phyloP scores from a whole-genome alignment of 2,329 filamentous ascomycete species.

The Sporothrix dimorphospora region DNA sequence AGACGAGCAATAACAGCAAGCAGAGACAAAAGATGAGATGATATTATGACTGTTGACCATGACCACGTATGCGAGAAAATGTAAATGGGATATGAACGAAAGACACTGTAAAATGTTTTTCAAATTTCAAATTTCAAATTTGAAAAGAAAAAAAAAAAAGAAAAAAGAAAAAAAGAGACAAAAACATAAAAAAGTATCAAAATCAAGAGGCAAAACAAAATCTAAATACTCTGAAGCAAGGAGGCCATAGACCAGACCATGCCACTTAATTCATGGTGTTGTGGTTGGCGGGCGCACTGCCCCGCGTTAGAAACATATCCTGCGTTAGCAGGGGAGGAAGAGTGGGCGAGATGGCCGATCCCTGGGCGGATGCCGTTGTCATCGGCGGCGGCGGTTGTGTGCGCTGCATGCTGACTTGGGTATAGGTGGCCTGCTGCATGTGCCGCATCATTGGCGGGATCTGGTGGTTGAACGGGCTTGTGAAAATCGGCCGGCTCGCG shows the following conservation, averaged over 20 bases:
- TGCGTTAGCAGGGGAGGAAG: not conserved
- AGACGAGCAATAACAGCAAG: not conserved
- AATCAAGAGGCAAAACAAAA: not conserved
- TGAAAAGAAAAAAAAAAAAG: not conserved
- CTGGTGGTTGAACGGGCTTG: constrained; percentile 13
- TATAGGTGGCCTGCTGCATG: not conserved
- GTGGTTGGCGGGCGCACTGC: no score
- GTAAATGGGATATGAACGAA: not conserved
- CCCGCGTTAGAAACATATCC: no score
- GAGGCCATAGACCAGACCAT: no score
- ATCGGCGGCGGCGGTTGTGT: no score
- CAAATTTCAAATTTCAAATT: no score
- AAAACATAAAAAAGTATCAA: not conserved
- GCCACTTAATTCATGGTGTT: no score
- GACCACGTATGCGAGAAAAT: not conserved
- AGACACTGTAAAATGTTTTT: not conserved
- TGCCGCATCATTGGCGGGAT: not conserved
- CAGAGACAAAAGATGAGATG: not conserved
- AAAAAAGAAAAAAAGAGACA: not conserved
- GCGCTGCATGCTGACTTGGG: not conserved
- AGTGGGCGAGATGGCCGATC: not conserved
- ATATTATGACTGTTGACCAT: not conserved
- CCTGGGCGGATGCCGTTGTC: not conserved
- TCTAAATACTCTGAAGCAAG: not conserved
- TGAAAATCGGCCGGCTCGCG: not conserved